Percentiles rank a stretch among this genome's conserved stretches.
phyloP scores from a whole-genome alignment of 495 filamentous ascomycete species.

The Baudoinia panamericana region DNA sequence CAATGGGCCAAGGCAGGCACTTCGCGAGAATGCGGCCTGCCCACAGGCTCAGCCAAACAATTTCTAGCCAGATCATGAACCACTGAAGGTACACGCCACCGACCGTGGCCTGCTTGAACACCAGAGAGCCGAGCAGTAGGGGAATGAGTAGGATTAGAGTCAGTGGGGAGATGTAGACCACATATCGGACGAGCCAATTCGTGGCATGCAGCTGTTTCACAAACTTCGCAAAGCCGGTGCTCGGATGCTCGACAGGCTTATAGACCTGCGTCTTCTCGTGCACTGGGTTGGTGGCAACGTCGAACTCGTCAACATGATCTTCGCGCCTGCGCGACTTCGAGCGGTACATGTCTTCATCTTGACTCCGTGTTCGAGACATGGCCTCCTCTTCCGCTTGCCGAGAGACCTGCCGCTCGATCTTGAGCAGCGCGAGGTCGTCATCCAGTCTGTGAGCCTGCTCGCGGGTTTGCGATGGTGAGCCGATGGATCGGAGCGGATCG shows the following conservation, averaged over 20 bases:
- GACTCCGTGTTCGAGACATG: constrained; percentile 24
- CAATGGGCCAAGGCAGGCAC: constrained; percentile 53
- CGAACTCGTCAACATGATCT: constrained; percentile 71
- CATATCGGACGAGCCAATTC: constrained; percentile 67
- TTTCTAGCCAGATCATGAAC: constrained; percentile 79
- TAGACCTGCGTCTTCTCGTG: constrained; percentile 58
- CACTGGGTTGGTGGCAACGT: constrained; percentile 57
- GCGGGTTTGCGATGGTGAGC: constrained; percentile 39
- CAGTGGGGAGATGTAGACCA: constrained; percentile 73
- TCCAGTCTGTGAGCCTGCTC: constrained; percentile 62
- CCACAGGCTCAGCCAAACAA: constrained; percentile 89
- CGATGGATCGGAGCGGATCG: constrained; percentile 23
- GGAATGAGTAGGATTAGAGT: constrained; percentile 66
- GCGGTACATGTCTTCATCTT: constrained; percentile 34
- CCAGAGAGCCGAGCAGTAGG: constrained; percentile 58
- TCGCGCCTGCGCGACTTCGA: constrained; percentile 37
- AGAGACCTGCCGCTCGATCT: constrained; percentile 64
- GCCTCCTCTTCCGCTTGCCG: constrained; percentile 40
- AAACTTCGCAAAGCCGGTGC: constrained; percentile 45
- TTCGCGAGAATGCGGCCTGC: constrained; percentile 60
- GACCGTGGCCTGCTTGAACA: constrained; percentile 50
- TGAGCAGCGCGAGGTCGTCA: constrained; percentile 73
- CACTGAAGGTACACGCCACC: constrained; percentile 71
- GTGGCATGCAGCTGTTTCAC: constrained; percentile 59
- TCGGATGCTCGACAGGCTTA: constrained; percentile 53